phyloP scores from a whole-genome alignment of 1,284 basidiomycete species.

The Trametes sp. region DNA sequence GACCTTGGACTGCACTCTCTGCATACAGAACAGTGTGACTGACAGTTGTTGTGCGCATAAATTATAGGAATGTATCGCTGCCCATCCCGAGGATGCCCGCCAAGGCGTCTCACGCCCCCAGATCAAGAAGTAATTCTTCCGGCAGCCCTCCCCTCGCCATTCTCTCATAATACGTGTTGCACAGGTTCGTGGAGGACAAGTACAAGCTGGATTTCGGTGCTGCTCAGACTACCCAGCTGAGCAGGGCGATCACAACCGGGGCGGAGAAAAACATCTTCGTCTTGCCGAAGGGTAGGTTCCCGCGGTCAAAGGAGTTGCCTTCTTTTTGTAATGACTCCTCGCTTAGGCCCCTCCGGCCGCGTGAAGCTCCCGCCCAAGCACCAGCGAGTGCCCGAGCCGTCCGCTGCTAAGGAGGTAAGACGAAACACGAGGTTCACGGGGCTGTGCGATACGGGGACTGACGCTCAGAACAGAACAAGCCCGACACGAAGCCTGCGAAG shows the following conservation, averaged over 20 bases:
- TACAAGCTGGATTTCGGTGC: conserved; percentile 83
- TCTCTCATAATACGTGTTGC: conserved; percentile 17
- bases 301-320: conserved; percentile 11
- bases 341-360: conserved; percentile 74
- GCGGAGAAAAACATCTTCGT: conserved; percentile 82
- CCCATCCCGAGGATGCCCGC: conserved; percentile 80
- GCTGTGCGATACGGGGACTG: conserved; percentile 27
- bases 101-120: conserved; percentile 88
- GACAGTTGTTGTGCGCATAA: conserved; percentile 14
- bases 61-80: conserved; percentile 81
- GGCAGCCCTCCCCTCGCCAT: conserved; percentile 7
- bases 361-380: conserved; percentile 85
- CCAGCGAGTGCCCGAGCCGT: conserved; percentile 53
- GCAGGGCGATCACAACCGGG: conserved; percentile 82
- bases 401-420: conserved; percentile 73
- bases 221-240: conserved; percentile 83
- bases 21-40: conserved; percentile 1
- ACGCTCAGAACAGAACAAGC: conserved; percentile 59
- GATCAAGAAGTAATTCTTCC: conserved; percentile 82
- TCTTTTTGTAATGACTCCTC: conserved; percentile 17
- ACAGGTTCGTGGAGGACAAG: conserved; percentile 76
- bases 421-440: conserved; percentile 2
- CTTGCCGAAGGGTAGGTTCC: conserved; percentile 81
- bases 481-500: conserved; percentile 46
- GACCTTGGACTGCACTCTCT: background rate